phyloP scores from a whole-genome alignment of 495 filamentous ascomycete genomes.

The Xanthoparmelia taractica region DNA sequence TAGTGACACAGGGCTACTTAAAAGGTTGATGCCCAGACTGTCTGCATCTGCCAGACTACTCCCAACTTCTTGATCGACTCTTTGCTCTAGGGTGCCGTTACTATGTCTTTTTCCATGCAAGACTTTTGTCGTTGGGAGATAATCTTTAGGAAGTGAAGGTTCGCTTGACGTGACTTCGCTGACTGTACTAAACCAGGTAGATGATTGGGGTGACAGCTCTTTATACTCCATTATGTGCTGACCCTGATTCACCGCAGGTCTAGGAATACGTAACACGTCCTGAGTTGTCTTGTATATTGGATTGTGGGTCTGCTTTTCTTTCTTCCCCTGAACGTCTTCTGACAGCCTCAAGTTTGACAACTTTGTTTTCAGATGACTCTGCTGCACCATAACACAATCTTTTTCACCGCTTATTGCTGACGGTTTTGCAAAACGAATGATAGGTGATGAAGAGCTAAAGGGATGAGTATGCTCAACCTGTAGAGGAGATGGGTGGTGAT shows the following conservation, averaged over 20 bases:
- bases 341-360: background rate
- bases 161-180: conserved; percentile 13
- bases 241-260: background rate
- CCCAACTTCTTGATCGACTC: conserved; percentile 30
- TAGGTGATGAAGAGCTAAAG: conserved; percentile 24
- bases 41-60: conserved; percentile 33
- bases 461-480: conserved; percentile 26
- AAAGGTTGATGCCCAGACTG: conserved; percentile 25
- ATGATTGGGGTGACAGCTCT: conserved; percentile 11
- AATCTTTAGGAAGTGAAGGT: conserved; percentile 18
- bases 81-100: conserved; percentile 31
- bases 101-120: conserved; percentile 30
- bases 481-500: conserved; percentile 29
- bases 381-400: background rate
- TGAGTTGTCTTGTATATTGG: background rate
- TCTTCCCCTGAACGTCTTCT: background rate
- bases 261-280: background rate
- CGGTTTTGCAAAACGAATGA: background rate
- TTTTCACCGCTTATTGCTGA: background rate
- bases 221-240: background rate
- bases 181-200: conserved; percentile 22
- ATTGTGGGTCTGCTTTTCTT: background rate
- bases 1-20: conserved; percentile 13
- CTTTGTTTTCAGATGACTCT: background rate
- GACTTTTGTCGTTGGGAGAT: conserved; percentile 29